Evolutionary conservation across 192 early-diverging fungal genomes (phyloP).

Genomic region (Backusella westeae): DNA sequence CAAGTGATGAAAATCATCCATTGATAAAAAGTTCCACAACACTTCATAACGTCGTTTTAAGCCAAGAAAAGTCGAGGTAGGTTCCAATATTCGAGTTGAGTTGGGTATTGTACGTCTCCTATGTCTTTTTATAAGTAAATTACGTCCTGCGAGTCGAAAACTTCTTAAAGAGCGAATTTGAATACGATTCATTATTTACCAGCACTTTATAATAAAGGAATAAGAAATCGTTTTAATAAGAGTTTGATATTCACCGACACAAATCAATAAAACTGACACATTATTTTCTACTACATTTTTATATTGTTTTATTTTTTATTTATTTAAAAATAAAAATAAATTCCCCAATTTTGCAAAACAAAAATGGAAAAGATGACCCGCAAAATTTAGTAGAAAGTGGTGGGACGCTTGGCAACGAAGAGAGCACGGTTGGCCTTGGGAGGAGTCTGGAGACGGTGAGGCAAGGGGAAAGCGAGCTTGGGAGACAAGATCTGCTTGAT

Average conservation of each 20-base stretch:
- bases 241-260: neutral
- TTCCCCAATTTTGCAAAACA: neutral
- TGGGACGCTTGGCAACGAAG: conserved; percentile 91
- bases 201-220: neutral
- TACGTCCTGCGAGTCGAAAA: neutral
- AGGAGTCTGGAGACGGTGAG: conserved; percentile 89
- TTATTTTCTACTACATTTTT: neutral
- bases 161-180: neutral
- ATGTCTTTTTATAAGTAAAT: neutral
- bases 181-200: neutral
- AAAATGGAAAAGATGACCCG: neutral
- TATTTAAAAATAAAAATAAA: neutral
- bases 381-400: conserved; percentile 78
- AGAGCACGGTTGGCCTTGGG: conserved; percentile 82
- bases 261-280: neutral
- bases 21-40: conserved; percentile 13
- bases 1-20: conserved; percentile 22
- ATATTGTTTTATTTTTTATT: neutral
- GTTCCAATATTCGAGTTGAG: neutral
- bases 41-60: conserved; percentile 15
- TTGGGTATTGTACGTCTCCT: neutral
- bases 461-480: conserved; percentile 95
- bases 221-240: neutral
- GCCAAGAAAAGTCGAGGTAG: neutral
- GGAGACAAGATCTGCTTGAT: conserved; percentile 92